Conservation (phyloP, 345 rosid genomes). For the Lagerstroemia speciosa region DNA sequence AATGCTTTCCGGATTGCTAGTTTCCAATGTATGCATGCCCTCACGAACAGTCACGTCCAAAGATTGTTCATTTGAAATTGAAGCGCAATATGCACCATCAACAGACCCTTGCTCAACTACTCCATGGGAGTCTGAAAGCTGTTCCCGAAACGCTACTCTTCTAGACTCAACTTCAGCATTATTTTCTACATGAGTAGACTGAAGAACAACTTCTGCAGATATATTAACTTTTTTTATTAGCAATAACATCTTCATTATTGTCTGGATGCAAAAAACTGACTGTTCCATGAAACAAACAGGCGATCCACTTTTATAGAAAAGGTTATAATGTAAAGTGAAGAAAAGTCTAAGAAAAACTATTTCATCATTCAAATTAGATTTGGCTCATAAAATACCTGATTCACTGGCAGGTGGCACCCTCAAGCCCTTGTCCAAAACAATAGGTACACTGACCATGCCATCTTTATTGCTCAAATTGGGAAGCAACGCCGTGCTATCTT, state of each 20-base stretch:
- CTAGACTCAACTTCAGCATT: neutral
- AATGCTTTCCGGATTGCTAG: neutral
- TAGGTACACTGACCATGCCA: neutral
- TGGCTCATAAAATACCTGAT: neutral
- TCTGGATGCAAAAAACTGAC: neutral
- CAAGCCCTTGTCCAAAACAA: neutral
- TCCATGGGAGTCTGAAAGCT: neutral
- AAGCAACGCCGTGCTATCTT: constrained; percentile 6
- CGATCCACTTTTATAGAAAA: neutral
- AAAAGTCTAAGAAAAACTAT: neutral
- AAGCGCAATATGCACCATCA: neutral
- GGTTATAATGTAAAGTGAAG: neutral
- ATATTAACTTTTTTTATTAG: neutral
- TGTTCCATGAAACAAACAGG: neutral
- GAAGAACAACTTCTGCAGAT: neutral
- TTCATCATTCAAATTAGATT: neutral
- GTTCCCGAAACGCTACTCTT: neutral
- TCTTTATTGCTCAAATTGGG: neutral
- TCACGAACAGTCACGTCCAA: neutral
- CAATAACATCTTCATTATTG: neutral
- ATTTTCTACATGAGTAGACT: neutral
- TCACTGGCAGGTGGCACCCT: neutral
- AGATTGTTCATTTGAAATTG: neutral
- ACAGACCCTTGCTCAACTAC: neutral
- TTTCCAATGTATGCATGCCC: neutral